A percentile compares a stretch with the other conserved stretches of the same genome.
Evolutionary conservation across 208 protist genomes (phyloP).

Genomic region (Acanthamoeba castellanii): DNA sequence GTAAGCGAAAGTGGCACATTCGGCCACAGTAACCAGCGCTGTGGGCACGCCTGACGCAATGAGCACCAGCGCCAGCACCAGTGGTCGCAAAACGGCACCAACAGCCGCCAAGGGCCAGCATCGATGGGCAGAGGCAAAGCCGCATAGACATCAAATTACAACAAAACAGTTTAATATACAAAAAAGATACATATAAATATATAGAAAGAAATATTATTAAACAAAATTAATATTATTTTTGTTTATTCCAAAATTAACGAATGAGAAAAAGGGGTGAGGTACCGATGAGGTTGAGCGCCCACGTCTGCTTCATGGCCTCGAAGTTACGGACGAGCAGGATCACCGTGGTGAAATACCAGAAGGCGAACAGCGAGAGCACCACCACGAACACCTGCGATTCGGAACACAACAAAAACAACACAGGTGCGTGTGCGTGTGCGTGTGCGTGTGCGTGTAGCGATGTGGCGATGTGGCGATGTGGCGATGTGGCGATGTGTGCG

Average conservation of each 20-base stretch:
- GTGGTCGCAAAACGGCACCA: background rate
- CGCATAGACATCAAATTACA: too few relatives aligned
- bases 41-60: background rate
- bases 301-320: background rate
- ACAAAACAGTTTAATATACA: too few relatives aligned
- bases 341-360: constrained; percentile 40
- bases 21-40: background rate
- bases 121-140: background rate
- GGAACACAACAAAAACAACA: background rate
- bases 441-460: too few relatives aligned
- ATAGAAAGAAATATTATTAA: too few relatives aligned
- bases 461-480: too few relatives aligned
- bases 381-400: background rate
- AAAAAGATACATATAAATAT: too few relatives aligned
- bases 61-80: background rate
- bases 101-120: background rate
- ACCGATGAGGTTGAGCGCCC: constrained; percentile 29
- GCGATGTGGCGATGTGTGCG: too few relatives aligned
- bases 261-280: background rate
- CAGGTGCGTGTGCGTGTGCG: background rate
- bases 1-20: constrained; percentile 1
- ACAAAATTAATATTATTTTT: too few relatives aligned
- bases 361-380: background rate
- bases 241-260: too few relatives aligned
- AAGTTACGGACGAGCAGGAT: background rate